Evolutionary conservation across 1,284 basidiomycete genomes (phyloP).

Genomic region (Ganoderma multipileum): DNA sequence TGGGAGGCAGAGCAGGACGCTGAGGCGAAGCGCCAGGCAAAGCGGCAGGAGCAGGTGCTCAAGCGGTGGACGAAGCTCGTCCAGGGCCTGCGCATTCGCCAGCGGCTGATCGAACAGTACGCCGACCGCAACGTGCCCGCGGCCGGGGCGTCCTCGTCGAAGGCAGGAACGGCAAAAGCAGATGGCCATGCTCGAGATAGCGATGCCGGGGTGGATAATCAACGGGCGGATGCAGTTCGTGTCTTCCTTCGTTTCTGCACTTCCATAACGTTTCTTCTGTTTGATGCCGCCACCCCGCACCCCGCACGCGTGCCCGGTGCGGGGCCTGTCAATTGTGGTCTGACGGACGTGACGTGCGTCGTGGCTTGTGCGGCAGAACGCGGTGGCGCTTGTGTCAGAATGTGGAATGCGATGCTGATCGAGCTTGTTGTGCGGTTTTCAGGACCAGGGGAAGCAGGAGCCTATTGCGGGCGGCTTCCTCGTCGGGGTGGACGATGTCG

Average conservation of each 20-base stretch:
- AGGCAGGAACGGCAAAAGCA: conserved; percentile 4
- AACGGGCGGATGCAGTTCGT: conserved; percentile 16
- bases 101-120: conserved; percentile 86
- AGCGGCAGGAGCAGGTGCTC: conserved; percentile 82
- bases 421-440: conserved; percentile 5
- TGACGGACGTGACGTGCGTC: background rate
- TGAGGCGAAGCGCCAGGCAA: conserved; percentile 78
- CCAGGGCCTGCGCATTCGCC: conserved; percentile 86
- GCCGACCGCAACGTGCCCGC: conserved; percentile 43
- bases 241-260: conserved; percentile 3
- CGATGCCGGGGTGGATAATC: conserved; percentile 11
- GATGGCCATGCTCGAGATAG: background rate
- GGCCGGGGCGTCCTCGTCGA: conserved; percentile 15
- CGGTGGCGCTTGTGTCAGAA: background rate
- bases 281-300: background rate
- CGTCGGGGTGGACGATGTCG: conserved; percentile 74
- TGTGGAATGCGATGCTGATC: background rate
- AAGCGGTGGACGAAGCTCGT: conserved; percentile 92
- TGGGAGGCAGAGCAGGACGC: conserved; percentile 83
- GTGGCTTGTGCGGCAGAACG: background rate
- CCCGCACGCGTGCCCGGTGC: conserved; percentile 4
- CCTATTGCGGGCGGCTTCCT: conserved; percentile 64
- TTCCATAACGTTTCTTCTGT: background rate
- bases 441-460: conserved; percentile 36
- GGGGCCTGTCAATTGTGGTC: background rate